Evolutionary conservation across 2,329 filamentous ascomycete genomes (phyloP).

Genomic region (Claviceps spartinae): DNA sequence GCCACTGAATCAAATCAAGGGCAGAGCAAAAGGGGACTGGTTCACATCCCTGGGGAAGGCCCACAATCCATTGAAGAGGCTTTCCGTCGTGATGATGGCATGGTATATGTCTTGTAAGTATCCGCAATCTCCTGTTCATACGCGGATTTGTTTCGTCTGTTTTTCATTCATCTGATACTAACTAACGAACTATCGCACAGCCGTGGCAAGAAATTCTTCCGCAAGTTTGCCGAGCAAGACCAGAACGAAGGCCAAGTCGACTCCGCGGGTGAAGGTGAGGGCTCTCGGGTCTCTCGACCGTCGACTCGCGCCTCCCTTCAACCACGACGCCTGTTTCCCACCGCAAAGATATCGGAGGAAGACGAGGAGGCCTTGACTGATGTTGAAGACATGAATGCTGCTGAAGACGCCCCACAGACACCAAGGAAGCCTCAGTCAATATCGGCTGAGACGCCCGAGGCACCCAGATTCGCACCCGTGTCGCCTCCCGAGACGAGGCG

Average conservation of each 20-base stretch:
- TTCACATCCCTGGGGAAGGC: constrained; percentile 43
- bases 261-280: constrained; percentile 20
- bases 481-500: constrained; percentile 51
- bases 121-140: background rate
- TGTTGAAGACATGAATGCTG: constrained; percentile 34
- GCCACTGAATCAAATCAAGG: constrained; percentile 30
- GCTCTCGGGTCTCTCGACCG: constrained; percentile 25
- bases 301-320: constrained; percentile 57
- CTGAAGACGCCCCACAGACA: constrained; percentile 18
- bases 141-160: background rate
- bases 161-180: background rate
- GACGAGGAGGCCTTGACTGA: constrained; percentile 48
- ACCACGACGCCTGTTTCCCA: constrained; percentile 58
- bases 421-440: constrained; percentile 22
- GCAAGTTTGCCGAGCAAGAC: constrained; percentile 43
- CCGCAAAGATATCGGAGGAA: constrained; percentile 29
- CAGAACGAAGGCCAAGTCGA: constrained; percentile 18
- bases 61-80: constrained; percentile 48
- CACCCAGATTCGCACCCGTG: constrained; percentile 40
- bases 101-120: constrained; percentile 70
- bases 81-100: constrained; percentile 52
- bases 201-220: constrained; percentile 68
- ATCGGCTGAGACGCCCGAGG: constrained; percentile 34
- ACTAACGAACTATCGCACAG: constrained; percentile 25
- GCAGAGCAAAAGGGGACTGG: constrained; percentile 40